phyloP scores from a whole-genome alignment of 202 grass and related monocot species.

The Eragrostis tef region DNA sequence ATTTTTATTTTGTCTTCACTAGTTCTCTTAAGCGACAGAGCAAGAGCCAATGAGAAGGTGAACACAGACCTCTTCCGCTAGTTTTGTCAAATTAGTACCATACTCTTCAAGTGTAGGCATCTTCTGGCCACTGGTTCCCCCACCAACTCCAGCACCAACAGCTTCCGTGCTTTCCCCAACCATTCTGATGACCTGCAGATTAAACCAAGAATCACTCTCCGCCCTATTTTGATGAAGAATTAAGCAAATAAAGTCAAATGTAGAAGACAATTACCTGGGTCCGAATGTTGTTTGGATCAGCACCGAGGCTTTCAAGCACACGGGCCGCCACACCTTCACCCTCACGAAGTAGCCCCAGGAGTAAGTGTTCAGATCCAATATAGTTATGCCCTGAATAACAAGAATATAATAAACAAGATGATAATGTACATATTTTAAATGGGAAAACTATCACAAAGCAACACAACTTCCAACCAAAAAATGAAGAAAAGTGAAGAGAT shows the following conservation, averaged over 20 bases:
- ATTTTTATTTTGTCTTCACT: not conserved
- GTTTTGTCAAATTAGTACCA: constrained; percentile 91
- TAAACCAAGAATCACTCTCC: constrained; percentile 31
- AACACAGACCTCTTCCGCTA: constrained; percentile 85
- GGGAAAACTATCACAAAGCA: not conserved
- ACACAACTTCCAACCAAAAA: not conserved
- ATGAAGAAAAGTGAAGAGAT: not conserved
- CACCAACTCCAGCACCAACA: constrained; percentile 87
- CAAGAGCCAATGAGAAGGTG: not conserved
- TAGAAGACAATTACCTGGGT: constrained; percentile 68
- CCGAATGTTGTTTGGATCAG: constrained; percentile 88
- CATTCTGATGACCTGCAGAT: constrained; percentile 78
- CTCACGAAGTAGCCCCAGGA: constrained; percentile 86
- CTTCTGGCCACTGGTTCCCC: constrained; percentile 81
- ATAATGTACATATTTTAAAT: constrained; percentile 13
- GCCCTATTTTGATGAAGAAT: not conserved
- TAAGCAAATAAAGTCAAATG: constrained; percentile 18
- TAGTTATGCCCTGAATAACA: constrained; percentile 84
- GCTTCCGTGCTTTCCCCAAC: too few relatives aligned
- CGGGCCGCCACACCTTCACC: constrained; percentile 94
- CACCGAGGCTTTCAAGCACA: constrained; percentile 89
- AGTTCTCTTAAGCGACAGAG: not conserved
- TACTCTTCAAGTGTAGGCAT: constrained; percentile 94
- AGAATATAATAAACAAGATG: constrained; percentile 37
- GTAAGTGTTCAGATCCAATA: constrained; percentile 93